Evolutionary conservation across 148 eudicot species (phyloP), one percentile per base, ranked within the genome.

Genomic region (Polygonum maritimum): DNA sequence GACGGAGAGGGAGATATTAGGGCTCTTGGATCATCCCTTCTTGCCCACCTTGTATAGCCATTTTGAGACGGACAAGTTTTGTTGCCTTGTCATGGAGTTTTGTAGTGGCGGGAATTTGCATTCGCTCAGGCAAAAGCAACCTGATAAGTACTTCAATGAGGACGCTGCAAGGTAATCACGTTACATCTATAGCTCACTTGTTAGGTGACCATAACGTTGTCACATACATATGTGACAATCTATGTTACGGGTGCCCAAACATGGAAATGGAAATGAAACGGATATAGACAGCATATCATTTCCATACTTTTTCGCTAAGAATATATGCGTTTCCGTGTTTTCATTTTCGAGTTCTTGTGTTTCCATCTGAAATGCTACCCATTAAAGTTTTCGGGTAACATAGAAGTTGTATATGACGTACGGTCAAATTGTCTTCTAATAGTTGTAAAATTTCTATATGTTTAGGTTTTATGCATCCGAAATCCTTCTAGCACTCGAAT

Each of bases 1-100:
- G 69, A 57, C 67, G 0, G 77, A 75, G 69, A 38, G 65, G 69
- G 77, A 75, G 77, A 75, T 75, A 18, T 35, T 75, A 1, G 77
- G 77, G 26, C 48, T 75, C 2, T 67, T 75, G 39, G 77, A 75
- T 38, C 77, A 75, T 12, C 77, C 77, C 0, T 75, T 75, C 12
- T 55, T 75, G 67, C 77, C 77, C 0, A 75, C 77, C 8, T 35
- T 75, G 45, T 75, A 75, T 38, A 75, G 62, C 65, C 77, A 75
- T 38, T 75, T 75, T 18, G 77, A 75, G 67, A 75, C 77, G 5
- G 77, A 75, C 5, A 75, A 75, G 65, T 75, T 75, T 19, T 75
- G 58, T 18, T 75, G 77, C 48, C n/a, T 75, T 26, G 77, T 75
- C 7, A 73, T 75, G 77, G 77, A 75, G 77, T 75, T 75, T 36